Evolutionary conservation across 202 grass and related monocot species (phyloP), one percentile per base, ranked within the genome.

Genomic region (Brachypodium distachyon): DNA sequence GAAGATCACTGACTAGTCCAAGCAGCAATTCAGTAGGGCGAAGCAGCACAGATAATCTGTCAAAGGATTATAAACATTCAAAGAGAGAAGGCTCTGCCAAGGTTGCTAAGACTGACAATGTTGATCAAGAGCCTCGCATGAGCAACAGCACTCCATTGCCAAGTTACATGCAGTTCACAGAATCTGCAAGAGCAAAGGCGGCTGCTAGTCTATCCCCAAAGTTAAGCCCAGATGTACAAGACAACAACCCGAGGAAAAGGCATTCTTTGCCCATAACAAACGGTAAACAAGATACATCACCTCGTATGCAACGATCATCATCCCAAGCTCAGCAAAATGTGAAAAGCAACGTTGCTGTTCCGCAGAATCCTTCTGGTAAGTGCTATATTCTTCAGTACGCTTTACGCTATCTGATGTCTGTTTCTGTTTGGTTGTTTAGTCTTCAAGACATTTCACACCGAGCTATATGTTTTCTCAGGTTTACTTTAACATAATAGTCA

Each of bases 121-220:
- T 41, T 26, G 87, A 93, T 69, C 77, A 90, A 73, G 96, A 99
- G 72, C 87, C 92, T 54, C 77, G 92, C 12, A 86, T 93, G n/a
- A 99, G 96, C 80, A 93, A 88, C 25, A 93, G 87, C 87, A 90
- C 67, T 63, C 79, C 87, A 22, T 66, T 99, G 61, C 96, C 96
- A 27, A 90, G 96, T 75, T 99, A 99, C 29, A 99, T 99, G 96
- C 96, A 99, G 67, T 91, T 89, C 37, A 99, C 96, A 73, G 84
- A 90, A 87, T 99, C 92, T 67, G 96, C 96, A 55, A 93, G 85
- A 66, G 96, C 96, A 75, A 99, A 99, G 79, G 52, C 84, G 9
- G 84, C 88, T 42, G 62, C 83, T 18, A 89, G 66, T 72, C 8
- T 69, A 38, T 96, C 96, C 44, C 91, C 89, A 7, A 99, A 99